Evolutionary conservation across 495 filamentous ascomycete genomes (phyloP).

Genomic region (Aspergillus conjunctus): DNA sequence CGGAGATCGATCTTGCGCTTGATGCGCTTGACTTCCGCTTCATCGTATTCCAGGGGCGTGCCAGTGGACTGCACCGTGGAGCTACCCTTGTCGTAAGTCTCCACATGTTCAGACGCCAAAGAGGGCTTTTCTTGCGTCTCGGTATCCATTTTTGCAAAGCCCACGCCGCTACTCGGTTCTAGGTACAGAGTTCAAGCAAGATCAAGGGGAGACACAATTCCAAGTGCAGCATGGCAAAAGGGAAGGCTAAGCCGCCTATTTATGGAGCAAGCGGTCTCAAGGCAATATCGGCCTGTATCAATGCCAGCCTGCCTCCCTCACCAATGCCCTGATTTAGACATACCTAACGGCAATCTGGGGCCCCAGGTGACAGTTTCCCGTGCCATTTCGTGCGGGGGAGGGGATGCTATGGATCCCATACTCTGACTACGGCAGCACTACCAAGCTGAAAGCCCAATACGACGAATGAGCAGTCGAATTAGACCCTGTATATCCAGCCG

Average conservation of each 20-base stretch:
- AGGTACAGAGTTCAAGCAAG: background rate
- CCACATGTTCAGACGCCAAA: background rate
- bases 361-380: background rate
- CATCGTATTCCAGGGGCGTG: constrained; percentile 13
- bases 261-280: background rate
- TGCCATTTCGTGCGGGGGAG: background rate
- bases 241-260: background rate
- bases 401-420: background rate
- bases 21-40: constrained; percentile 15
- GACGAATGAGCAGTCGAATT: background rate
- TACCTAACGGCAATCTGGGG: background rate
- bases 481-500: background rate
- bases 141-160: background rate
- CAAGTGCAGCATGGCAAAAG: background rate
- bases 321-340: background rate
- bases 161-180: background rate
- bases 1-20: constrained; percentile 18
- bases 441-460: background rate
- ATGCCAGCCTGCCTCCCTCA: background rate
- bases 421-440: background rate
- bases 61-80: background rate
- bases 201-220: background rate
- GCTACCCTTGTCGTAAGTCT: constrained; percentile 7
- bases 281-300: background rate
- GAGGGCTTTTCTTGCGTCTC: background rate